These are phyloP conservation scores for Nakaseomyces delphensis DNA, from an alignment of 1,139 yeast genomes.

Conservation along the genomic window DNA sequence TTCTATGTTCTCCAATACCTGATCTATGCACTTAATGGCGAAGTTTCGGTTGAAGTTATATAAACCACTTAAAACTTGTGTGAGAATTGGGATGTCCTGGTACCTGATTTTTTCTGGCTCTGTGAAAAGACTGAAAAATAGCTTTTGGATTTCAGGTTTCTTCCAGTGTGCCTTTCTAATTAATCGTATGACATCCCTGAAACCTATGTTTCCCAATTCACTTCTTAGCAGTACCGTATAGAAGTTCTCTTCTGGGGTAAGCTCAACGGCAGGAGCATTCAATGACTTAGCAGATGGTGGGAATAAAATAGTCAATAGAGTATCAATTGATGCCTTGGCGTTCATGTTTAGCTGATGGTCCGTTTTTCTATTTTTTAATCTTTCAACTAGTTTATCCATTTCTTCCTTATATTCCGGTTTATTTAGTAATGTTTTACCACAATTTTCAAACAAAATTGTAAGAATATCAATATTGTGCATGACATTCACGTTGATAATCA, in stretches of 20 bases:
- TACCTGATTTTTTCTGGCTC: slow-evolving; percentile 56
- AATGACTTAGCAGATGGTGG: slow-evolving; percentile 44
- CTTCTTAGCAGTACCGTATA: slow-evolving; percentile 42
- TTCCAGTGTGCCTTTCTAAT: slow-evolving; percentile 43
- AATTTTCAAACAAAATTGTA: slow-evolving; percentile 58
- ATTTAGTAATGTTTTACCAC: slow-evolving; percentile 60
- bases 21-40: slow-evolving; percentile 47
- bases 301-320: slow-evolving; percentile 49
- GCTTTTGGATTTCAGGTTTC: slow-evolving; percentile 35
- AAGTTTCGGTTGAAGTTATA: slow-evolving; percentile 36
- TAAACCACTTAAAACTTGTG: slow-evolving; percentile 39
- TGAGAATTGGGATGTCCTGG: slow-evolving; percentile 45
- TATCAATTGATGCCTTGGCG: slow-evolving; percentile 52
- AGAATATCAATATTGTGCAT: slow-evolving; percentile 58
- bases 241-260: slow-evolving; percentile 42
- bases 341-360: slow-evolving; percentile 45
- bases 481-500: slow-evolving; percentile 46
- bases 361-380: slow-evolving; percentile 45
- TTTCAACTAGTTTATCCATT: slow-evolving; percentile 55
- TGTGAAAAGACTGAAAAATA: slow-evolving; percentile 46
- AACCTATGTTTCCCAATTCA: slow-evolving; percentile 40
- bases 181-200: slow-evolving; percentile 34
- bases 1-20: slow-evolving; percentile 52
- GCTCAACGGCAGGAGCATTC: slow-evolving; percentile 20
- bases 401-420: slow-evolving; percentile 52